A percentile compares a stretch with the other conserved stretches of the same genome.
phyloP scores from a whole-genome alignment of 768 basidiomycete genomes.

The Mycena chlorophos region DNA sequence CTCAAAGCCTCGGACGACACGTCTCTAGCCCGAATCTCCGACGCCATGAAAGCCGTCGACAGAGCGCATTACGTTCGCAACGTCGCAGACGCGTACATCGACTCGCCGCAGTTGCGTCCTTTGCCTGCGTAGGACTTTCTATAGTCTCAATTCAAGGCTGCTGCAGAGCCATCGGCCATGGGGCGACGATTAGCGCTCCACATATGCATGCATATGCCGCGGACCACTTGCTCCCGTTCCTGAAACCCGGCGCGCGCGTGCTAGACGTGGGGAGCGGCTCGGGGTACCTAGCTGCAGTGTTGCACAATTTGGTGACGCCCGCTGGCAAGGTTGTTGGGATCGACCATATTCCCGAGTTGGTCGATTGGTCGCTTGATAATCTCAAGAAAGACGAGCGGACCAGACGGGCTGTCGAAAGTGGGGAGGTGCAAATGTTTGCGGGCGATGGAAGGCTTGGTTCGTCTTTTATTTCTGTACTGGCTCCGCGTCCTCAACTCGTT shows the following conservation, averaged over 20 bases:
- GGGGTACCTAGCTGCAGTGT: constrained; percentile 81
- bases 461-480: not conserved
- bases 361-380: constrained; percentile 68
- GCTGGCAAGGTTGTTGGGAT: constrained; percentile 78
- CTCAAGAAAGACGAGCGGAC: constrained; percentile 64
- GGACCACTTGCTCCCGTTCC: constrained; percentile 72
- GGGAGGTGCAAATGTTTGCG: constrained; percentile 58
- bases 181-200: constrained; percentile 93
- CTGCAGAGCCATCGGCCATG: constrained; percentile 69
- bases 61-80: constrained; percentile 58
- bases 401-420: constrained; percentile 47
- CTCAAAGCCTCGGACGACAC: not conserved
- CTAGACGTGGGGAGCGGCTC: constrained; percentile 91
- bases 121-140: not conserved
- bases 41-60: constrained; percentile 1
- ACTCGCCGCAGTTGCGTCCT: constrained; percentile 68
- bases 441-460: constrained; percentile 82
- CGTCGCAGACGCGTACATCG: constrained; percentile 62
- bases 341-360: constrained; percentile 84
- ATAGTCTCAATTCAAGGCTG: constrained; percentile 3
- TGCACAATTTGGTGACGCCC: constrained; percentile 58
- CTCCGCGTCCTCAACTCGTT: not conserved
- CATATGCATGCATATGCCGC: constrained; percentile 95
- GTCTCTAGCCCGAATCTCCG: not conserved
- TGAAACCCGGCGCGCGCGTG: constrained; percentile 69